Evolutionary conservation across 805 yeast genomes (phyloP), one percentile per base, ranked within the genome.

Genomic region (Schwanniomyces vanrijiae): DNA sequence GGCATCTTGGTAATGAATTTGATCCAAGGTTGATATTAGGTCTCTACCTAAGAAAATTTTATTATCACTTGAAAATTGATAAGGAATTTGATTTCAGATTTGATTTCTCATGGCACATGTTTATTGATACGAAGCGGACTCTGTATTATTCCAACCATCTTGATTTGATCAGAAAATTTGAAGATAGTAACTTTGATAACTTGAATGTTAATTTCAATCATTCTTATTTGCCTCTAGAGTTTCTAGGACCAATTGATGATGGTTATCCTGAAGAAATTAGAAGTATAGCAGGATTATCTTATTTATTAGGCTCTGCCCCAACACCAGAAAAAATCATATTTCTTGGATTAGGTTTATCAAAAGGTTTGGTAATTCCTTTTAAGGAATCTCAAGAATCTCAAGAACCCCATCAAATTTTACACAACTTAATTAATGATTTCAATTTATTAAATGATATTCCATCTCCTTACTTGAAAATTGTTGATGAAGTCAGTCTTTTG

Each of bases 11-110:
- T 31, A 20, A 16, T 4, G 20, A 31, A 8, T 31, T 31, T 31
- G 75, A 70, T 47, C 70, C 67, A 2, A 49, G 75, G 25, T 46
- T 68, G 6, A 49, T 65, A 31, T 68, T 66, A 5, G 63, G 65
- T 8, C 47, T 68, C 5, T 56, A 64, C 61, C 35, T 31, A 14
- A 7, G 16, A 7, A 31, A 16, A 16, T 16, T 31, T 14, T 7
- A 16, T 16, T 16, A 2, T 14, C 9, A 7, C 11, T 31, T 14
- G 35, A 31, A 31, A 31, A 6, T 7, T 31, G 11, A 7, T 13
- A 31, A 14, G 19, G 9, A 16, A 3, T 2, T 14, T 31, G 20
- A 14, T 3, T 31, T 31, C 20, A 3, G 7, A 5, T 31, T 31
- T 7, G 35, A 31, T 16, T 31, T 31, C 7, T 31, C 35, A 14